Evolutionary conservation across 306 rosid genomes (phyloP).

Genomic region (Benincasa hispida): DNA sequence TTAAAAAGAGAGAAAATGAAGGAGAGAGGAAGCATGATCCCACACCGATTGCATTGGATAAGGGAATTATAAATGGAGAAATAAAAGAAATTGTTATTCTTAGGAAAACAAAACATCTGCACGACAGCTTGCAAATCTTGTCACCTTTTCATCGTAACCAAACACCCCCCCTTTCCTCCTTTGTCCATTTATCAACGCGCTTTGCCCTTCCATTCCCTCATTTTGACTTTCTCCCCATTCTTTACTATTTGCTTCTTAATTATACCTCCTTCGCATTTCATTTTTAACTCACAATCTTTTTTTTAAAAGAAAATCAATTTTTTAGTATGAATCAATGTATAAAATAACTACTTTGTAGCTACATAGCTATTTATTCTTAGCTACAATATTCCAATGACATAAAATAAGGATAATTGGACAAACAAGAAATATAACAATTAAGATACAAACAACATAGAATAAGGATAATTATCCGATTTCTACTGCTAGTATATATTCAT

Average conservation of each 20-base stretch:
- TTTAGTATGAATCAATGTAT: too few relatives aligned
- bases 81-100: neutral
- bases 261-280: neutral
- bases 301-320: too few relatives aligned
- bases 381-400: neutral
- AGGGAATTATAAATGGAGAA: neutral
- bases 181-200: neutral
- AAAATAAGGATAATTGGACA: too few relatives aligned
- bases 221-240: neutral
- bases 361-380: too few relatives aligned
- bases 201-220: neutral
- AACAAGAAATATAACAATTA: too few relatives aligned
- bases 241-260: neutral
- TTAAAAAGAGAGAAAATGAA: neutral
- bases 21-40: neutral
- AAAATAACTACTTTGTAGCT: too few relatives aligned
- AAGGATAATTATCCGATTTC: too few relatives aligned
- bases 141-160: neutral
- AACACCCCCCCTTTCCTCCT: neutral
- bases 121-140: constrained; percentile 10
- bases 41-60: constrained; percentile 9
- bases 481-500: too few relatives aligned
- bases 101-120: neutral
- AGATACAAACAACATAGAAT: too few relatives aligned
- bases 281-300: neutral